Evolutionary conservation across 352 stramenopile genomes (phyloP), one percentile per base, ranked within the genome.

Genomic region (Pythium rhizo-oryzae): DNA sequence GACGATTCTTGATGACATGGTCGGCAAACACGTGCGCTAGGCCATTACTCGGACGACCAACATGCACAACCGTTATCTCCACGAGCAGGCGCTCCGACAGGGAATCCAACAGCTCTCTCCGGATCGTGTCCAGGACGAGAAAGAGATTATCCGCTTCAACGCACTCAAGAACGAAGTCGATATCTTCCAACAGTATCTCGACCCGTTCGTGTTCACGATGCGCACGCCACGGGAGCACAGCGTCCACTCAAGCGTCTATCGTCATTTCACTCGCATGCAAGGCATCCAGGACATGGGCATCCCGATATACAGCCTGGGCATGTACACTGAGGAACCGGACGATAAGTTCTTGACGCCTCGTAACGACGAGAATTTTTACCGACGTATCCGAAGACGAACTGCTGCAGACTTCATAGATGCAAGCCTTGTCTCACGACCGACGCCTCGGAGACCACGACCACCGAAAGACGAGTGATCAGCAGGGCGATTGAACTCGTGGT

Each of bases 81-180:
- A 85, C 25, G 44, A 78, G 28, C 69, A 79, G 44, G 82, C 72
- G 0, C 78, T 91, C 21, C 71, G 65, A 1, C 72, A 88, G n/a
- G 87, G 80, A 6, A 77, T 89, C 19, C 70, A 76, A n/a, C 85
- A 89, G 33, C 77, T 94, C 46, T 85, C 84, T 3, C 61, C 76
- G 16, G 75, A 85, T 24, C 78, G 80, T 30, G 76, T 93, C 24
- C 57, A 68, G 15, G 67, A 74, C 56, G 84, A 93, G 51, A 85
- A 85, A 56, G 61, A 79, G 23, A 56, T 84, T 19, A 82, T 92
- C 33, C 82, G 78, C 13, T 90, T 87, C 57, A 75, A 87, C 47
- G 85, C 81, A 3, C 70, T 93, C 35, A 88, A 90, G 70, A 90
- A 92, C 69, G 84, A 94, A 46, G 74, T 93, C 47, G 83, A 91